Evolutionary conservation across 1,284 basidiomycete genomes (phyloP).

Genomic region (Chalciporus piperatoides): DNA sequence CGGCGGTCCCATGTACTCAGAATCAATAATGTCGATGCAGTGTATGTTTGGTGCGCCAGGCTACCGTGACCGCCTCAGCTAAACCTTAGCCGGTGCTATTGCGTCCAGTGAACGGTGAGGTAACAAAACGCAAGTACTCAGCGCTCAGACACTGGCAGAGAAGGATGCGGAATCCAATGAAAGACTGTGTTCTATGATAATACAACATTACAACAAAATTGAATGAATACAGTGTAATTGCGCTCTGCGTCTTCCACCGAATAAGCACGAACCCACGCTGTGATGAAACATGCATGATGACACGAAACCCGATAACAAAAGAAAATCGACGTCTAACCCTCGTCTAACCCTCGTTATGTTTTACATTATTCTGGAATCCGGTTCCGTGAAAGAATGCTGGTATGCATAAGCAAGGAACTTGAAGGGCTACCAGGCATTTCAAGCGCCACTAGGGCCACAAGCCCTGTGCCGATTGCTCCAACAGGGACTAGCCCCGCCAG

Average conservation of each 20-base stretch:
- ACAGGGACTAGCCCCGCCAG: constrained; percentile 25
- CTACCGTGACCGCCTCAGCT: no score
- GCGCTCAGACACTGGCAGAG: no score
- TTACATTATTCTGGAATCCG: constrained; percentile 1
- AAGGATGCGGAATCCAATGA: not conserved
- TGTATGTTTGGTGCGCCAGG: no score
- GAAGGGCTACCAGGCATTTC: constrained; percentile 22
- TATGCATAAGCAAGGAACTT: no score
- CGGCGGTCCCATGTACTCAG: constrained; percentile 35
- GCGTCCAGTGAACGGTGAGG: not conserved
- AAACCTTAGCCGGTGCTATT: no score
- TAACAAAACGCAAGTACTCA: not conserved
- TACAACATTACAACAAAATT: constrained; percentile 1
- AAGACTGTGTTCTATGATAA: not conserved
- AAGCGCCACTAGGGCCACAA: constrained; percentile 42
- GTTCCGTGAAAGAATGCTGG: constrained; percentile 3
- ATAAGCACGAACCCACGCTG: constrained; percentile 16
- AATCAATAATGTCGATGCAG: no score
- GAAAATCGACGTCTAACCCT: constrained; percentile 5
- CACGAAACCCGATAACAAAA: constrained; percentile 16
- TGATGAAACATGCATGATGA: constrained; percentile 13
- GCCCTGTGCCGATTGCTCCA: constrained; percentile 23
- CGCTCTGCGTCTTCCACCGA: constrained; percentile 15
- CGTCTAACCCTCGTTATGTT: not conserved
- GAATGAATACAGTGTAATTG: constrained; percentile 10